Percentiles rank a stretch among this genome's conserved stretches.
phyloP scores from a whole-genome alignment of 2,329 filamentous ascomycete species.

The Xylaria polymorpha region DNA sequence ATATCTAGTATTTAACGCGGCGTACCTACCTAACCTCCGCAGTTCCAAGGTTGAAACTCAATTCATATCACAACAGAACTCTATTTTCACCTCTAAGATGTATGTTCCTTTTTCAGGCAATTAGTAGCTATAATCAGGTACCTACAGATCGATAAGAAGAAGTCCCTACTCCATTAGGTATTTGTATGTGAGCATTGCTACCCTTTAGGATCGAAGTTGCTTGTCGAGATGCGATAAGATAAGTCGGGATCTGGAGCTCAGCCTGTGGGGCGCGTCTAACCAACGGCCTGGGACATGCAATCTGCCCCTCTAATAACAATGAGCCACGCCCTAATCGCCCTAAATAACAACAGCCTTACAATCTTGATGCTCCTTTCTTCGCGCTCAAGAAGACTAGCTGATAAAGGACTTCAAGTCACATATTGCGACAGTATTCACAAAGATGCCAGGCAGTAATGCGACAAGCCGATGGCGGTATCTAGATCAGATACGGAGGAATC shows the following conservation, averaged over 20 bases:
- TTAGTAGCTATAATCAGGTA: background rate
- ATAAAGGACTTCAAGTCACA: background rate
- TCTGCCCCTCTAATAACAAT: conserved; percentile 10
- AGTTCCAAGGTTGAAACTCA: background rate
- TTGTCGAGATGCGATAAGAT: conserved; percentile 1
- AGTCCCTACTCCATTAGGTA: background rate
- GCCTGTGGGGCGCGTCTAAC: background rate
- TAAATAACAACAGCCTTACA: conserved; percentile 1
- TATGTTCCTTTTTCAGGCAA: background rate
- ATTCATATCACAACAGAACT: background rate
- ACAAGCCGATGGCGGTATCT: conserved; percentile 76
- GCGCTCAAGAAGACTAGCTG: background rate
- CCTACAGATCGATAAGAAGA: background rate
- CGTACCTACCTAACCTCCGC: background rate
- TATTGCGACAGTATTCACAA: conserved; percentile 5
- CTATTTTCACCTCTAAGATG: background rate
- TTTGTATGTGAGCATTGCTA: background rate
- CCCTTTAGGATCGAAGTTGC: background rate
- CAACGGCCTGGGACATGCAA: background rate
- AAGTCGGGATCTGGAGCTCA: no score
- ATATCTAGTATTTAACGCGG: background rate
- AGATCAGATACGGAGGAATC: conserved; percentile 79
- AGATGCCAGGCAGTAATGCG: conserved; percentile 35
- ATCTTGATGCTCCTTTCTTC: background rate
- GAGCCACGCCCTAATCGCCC: background rate